Base-by-base conservation (phyloP, 1,284 basidiomycete genomes). In the Mycosarcoma mackinlayi region DNA sequence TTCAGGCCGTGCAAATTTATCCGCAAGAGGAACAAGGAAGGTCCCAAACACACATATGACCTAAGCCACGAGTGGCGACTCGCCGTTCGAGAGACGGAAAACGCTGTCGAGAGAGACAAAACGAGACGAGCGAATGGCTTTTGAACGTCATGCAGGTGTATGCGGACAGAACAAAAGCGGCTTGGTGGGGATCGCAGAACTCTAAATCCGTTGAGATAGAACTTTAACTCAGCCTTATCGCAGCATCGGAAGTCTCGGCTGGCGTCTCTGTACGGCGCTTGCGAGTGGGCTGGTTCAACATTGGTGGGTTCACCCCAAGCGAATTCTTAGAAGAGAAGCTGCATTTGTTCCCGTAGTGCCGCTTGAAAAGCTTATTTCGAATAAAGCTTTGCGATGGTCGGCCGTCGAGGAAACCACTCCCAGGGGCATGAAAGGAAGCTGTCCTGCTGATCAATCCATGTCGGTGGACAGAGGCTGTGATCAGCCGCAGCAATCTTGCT, bases 281-380 rank as follows among this genome's bases (percentile, higher is more conserved):
- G n/a, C n/a, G n/a, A n/a, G n/a, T n/a, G n/a, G n/a, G n/a, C n/a
- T n/a, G n/a, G n/a, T n/a, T n/a, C n/a, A n/a, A n/a, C n/a, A n/a
- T n/a, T n/a, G n/a, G n/a, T n/a, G n/a, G n/a, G n/a, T n/a, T n/a
- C n/a, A n/a, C n/a, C n/a, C n/a, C n/a, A n/a, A n/a, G n/a, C n/a
- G n/a, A n/a, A n/a, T n/a, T n/a, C n/a, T n/a, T n/a, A 28, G 19
- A 21, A 33, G 19, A 6, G 28, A n/a, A 44, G 56, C 28, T 28
- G 39, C 24, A 23, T 30, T 30, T 24, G 23, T 25, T 11, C 10
- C n/a, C n/a, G n/a, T n/a, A n/a, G 33, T 37, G 41, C 16, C 16
- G 33, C 47, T 27, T 35, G 8, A 33, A 51, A 58, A 58, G 47
- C 48, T 47, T 50, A 51, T 37, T 28, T 34, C 21, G 41, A n/a